Base-by-base conservation (phyloP, 768 basidiomycete genomes). In the Cystobasidium tubakii region DNA sequence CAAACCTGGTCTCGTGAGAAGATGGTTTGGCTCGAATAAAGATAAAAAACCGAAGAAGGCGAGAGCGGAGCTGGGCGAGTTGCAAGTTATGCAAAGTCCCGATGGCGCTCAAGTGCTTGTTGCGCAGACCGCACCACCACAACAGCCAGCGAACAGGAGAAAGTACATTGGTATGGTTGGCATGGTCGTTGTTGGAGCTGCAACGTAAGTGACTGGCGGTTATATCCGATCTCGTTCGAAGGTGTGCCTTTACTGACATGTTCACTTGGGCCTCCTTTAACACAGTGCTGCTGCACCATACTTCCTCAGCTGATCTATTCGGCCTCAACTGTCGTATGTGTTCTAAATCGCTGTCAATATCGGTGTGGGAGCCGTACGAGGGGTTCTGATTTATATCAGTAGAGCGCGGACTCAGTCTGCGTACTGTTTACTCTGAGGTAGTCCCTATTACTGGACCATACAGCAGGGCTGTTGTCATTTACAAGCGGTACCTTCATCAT, bases 51-150 rank as follows among this genome's bases (percentile, higher is more conserved):
- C 57, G 6, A 60, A 60, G 57, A 60, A 39, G 23, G 63, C 19
- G 13, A 27, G 23, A 23, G 9, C 54, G 19, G 69, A 71, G 31
- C 29, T 71, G 50, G 69, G 69, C 29, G 69, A 60, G 15, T 36
- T 71, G 12, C 69, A 71, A 44, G 54, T 71, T 31, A 71, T 71
- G 69, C 69, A 71, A 44, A 71, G 69, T 44, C 69, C 69, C 25
- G 69, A 71, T 71, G 69, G 69, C 1, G 69, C 69, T 13, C 69
- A 71, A 44, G 69, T 71, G 33, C 69, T 71, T 6, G 69, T 71
- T 39, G 69, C 69, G 17, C 69, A 71, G 17, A 62, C 69, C 25
- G 34, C 53, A 31, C 50, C 69, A 27, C 33, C 43, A 34, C 69
- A 71, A 53, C 69, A 53, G n/a, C 42, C 21, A 27, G 66, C 66